Base-by-base conservation (phyloP, 1,139 yeast genomes). In the Spathaspora sp. region DNA sequence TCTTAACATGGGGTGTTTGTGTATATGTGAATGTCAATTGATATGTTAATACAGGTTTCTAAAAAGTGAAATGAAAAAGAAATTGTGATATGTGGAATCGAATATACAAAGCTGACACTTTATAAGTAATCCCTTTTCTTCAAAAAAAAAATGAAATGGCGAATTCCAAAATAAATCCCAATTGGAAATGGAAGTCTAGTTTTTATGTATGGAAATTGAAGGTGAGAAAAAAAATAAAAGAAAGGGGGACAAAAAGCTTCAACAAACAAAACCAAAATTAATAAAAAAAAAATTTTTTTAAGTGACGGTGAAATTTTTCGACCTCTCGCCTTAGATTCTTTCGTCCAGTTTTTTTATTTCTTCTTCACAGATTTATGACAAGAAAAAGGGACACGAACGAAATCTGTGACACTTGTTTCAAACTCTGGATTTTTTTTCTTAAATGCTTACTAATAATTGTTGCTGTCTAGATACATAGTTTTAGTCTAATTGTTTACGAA, bases 1-100 rank as follows among this genome's bases (percentile, higher is more conserved):
- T 64, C 84, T 74, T 56, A 78, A 64, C 68, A 63, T 72, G 44
- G 6, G 13, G 13, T 36, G 38, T 11, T 20, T 7, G 17, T 36
- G 23, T 15, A 11, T 18, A 11, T 36, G 24, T 36, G 38, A 13
- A n/a, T n/a, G n/a, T n/a, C n/a, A n/a, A n/a, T n/a, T n/a, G n/a
- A n/a, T n/a, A 8, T n/a, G 25, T n/a, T 17, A 11, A 27, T 27
- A 25, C 27, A 25, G 27, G n/a, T 25, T 11, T 11, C 13, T 27
- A 26, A 13, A 38, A 39, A 39, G 8, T 6, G 13, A 10, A 38
- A 38, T 23, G 7, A 23, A 20, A 38, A 7, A 17, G 26, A 38
- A 38, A 23, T 13, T 11, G n/a, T 31, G 18, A 31, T 31, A 31
- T 31, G 36, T 18, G n/a, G 18, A 15, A 31, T 31, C 17, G 36